phyloP scores from a whole-genome alignment of 345 rosid species.

The Euphorbia peplus region DNA sequence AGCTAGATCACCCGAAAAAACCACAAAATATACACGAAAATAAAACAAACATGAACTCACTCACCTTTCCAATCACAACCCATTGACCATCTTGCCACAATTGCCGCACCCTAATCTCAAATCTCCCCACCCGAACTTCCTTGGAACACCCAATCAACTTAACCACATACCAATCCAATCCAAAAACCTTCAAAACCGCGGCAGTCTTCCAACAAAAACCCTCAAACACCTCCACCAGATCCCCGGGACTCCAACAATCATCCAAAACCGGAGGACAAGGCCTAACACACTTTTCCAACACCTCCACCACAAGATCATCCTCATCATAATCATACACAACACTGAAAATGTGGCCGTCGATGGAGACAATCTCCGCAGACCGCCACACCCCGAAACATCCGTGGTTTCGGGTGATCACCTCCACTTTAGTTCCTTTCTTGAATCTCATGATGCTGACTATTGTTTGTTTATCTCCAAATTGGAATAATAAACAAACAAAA shows the following conservation, averaged over 20 bases:
- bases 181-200: constrained; percentile 9
- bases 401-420: constrained; percentile 13
- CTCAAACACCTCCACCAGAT: constrained; percentile 20
- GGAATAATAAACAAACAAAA: not conserved
- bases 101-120: constrained; percentile 14
- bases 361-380: constrained; percentile 16
- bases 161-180: constrained; percentile 7
- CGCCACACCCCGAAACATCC: constrained; percentile 10
- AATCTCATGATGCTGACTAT: constrained; percentile 9
- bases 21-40: too few relatives aligned
- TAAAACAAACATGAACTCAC: not conserved
- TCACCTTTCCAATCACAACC: constrained; percentile 21
- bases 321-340: constrained; percentile 10
- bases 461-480: not conserved
- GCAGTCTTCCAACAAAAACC: constrained; percentile 16
- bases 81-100: constrained; percentile 18
- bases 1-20: not conserved
- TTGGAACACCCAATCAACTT: constrained; percentile 11
- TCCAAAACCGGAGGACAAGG: constrained; percentile 14
- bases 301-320: constrained; percentile 12
- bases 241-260: constrained; percentile 19
- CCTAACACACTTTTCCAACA: constrained; percentile 8
- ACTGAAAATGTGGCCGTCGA: constrained; percentile 12
- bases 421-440: constrained; percentile 22
- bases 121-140: constrained; percentile 5